Evolutionary conservation across 78 protist genomes (phyloP).

Genomic region (Dictyostelium intermedium): DNA sequence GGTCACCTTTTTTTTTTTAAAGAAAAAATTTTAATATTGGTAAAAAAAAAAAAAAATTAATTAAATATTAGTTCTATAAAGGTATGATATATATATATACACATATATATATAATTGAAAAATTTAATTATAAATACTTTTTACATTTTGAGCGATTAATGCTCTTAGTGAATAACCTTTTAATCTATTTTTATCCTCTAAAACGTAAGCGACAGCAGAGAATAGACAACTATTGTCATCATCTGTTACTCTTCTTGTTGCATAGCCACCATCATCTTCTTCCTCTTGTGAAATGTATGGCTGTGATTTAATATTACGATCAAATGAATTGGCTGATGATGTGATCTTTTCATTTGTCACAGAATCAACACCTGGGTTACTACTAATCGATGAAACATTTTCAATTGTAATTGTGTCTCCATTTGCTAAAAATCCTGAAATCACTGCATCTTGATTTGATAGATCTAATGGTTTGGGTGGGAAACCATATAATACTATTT

Average conservation of each 20-base stretch:
- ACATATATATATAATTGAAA: too few relatives aligned
- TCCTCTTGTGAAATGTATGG: background rate
- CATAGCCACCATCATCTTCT: slow-evolving; percentile 13
- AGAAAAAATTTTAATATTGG: too few relatives aligned
- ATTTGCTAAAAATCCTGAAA: background rate
- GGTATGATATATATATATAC: too few relatives aligned
- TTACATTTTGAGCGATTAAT: slow-evolving; percentile 46
- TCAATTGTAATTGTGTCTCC: slow-evolving; percentile 69
- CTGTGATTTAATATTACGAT: background rate
- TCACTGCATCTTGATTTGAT: background rate
- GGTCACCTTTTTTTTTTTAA: slow-evolving; percentile 4
- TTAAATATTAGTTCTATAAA: too few relatives aligned
- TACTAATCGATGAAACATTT: background rate
- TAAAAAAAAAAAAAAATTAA: background rate
- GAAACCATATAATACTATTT: slow-evolving; percentile 44
- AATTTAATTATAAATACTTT: background rate
- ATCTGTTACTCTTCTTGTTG: slow-evolving; percentile 45
- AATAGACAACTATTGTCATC: slow-evolving; percentile 76
- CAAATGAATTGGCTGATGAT: background rate
- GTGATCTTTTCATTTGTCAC: background rate
- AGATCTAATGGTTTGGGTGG: slow-evolving; percentile 58
- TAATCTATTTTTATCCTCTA: slow-evolving; percentile 49
- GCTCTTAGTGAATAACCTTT: slow-evolving; percentile 21
- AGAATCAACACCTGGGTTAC: background rate
- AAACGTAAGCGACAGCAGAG: slow-evolving; percentile 69